A percentile compares a stretch with the other conserved stretches of the same genome.
Evolutionary conservation across 164 flowering plant genomes (phyloP).

Genomic region (Aristolochia fimbriata): DNA sequence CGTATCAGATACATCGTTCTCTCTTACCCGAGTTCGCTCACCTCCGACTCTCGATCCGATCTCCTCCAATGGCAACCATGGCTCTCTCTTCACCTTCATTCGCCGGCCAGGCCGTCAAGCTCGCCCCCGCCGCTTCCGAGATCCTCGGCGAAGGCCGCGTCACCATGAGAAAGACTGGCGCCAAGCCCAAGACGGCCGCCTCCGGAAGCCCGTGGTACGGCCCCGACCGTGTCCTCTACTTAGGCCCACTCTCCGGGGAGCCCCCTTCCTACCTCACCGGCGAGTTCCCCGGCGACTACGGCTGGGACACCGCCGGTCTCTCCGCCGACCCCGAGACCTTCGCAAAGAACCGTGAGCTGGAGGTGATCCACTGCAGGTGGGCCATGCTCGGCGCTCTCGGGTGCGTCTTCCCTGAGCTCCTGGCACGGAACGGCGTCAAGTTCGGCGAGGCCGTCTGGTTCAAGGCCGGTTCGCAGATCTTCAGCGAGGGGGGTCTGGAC

Average conservation of each 20-base stretch:
- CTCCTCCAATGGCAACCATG: slow-evolving; percentile 10
- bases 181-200: slow-evolving; percentile 8
- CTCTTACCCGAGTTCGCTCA: too few species aligned
- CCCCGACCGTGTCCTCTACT: slow-evolving; percentile 13
- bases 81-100: slow-evolving; percentile 11
- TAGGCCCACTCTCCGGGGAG: slow-evolving; percentile 13
- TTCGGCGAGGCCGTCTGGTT: slow-evolving; percentile 17
- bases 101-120: slow-evolving; percentile 10
- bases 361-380: slow-evolving; percentile 9
- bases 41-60: background rate
- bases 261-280: slow-evolving; percentile 9
- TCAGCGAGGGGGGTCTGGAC: slow-evolving; percentile 15
- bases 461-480: slow-evolving; percentile 14
- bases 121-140: slow-evolving; percentile 3
- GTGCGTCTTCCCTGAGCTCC: slow-evolving; percentile 14
- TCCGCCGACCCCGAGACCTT: slow-evolving; percentile 14
- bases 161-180: slow-evolving; percentile 6
- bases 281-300: slow-evolving; percentile 10
- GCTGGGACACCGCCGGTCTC: slow-evolving; percentile 12
- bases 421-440: slow-evolving; percentile 9
- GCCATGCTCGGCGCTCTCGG: slow-evolving; percentile 12
- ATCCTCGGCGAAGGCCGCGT: slow-evolving; percentile 8
- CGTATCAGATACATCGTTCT: too few species aligned
- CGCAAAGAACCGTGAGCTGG: slow-evolving; percentile 16
- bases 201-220: slow-evolving; percentile 17